Percentiles rank a stretch among this genome's conserved stretches.
phyloP scores from a whole-genome alignment of 164 flowering plant species.

The Macadamia integrifolia region DNA sequence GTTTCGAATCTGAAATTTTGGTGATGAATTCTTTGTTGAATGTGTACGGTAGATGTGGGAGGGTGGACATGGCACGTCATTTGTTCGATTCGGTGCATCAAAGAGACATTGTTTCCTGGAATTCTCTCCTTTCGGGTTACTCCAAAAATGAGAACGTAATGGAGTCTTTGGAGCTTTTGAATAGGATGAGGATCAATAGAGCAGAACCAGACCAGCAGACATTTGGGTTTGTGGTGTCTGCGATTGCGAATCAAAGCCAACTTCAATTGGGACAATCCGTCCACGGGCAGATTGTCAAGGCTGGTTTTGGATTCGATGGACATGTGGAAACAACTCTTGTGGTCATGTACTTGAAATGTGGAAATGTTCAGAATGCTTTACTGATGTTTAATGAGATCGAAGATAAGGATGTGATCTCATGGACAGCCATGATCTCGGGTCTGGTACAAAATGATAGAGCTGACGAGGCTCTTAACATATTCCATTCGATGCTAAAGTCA shows the following conservation, averaged over 20 bases:
- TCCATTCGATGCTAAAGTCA: slow-evolving; percentile 45
- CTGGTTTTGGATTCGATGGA: slow-evolving; percentile 39
- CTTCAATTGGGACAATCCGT: slow-evolving; percentile 42
- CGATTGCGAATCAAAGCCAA: slow-evolving; percentile 22
- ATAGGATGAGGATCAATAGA: slow-evolving; percentile 44
- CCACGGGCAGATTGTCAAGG: slow-evolving; percentile 53
- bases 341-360: slow-evolving; percentile 58
- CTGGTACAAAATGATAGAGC: slow-evolving; percentile 58
- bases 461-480: slow-evolving; percentile 45
- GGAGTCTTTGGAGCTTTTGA: slow-evolving; percentile 38
- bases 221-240: slow-evolving; percentile 40
- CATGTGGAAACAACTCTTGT: slow-evolving; percentile 50
- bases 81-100: slow-evolving; percentile 50
- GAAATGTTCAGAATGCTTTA: slow-evolving; percentile 35
- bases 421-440: slow-evolving; percentile 81
- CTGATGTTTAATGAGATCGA: slow-evolving; percentile 30
- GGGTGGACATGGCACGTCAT: slow-evolving; percentile 35
- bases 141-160: slow-evolving; percentile 33
- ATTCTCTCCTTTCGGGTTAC: slow-evolving; percentile 59
- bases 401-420: slow-evolving; percentile 53
- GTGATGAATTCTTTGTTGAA: slow-evolving; percentile 56
- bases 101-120: slow-evolving; percentile 74
- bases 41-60: slow-evolving; percentile 55
- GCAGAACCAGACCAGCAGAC: slow-evolving; percentile 55
- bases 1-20: slow-evolving; percentile 36